Conservation (phyloP, 257 asterid genomes). For the Mentha longifolia region DNA sequence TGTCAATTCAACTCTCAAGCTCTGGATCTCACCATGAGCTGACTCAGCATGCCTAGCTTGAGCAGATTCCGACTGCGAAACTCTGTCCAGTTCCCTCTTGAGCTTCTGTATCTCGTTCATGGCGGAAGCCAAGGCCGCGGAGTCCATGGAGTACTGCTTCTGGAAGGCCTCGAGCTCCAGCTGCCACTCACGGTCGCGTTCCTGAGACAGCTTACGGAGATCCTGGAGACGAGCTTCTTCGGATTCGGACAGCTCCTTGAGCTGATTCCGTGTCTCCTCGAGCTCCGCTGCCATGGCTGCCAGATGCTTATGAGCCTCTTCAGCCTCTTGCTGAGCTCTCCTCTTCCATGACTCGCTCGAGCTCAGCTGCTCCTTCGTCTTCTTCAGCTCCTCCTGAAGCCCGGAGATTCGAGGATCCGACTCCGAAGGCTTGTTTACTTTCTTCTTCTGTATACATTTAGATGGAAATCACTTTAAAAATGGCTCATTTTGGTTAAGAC, state of each 20-base stretch:
- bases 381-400: conserved; percentile 80
- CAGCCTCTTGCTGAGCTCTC: conserved; percentile 66
- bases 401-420: conserved; percentile 63
- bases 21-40: conserved; percentile 63
- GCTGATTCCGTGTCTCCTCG: conserved; percentile 69
- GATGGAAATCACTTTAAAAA: background rate
- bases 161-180: conserved; percentile 82
- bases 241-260: conserved; percentile 65
- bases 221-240: conserved; percentile 81
- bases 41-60: conserved; percentile 75
- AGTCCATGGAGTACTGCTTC: conserved; percentile 74
- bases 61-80: conserved; percentile 68
- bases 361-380: conserved; percentile 65
- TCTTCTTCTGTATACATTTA: conserved; percentile 56
- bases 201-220: conserved; percentile 77
- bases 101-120: conserved; percentile 78
- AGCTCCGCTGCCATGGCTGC: conserved; percentile 60
- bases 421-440: conserved; percentile 50
- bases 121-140: conserved; percentile 71
- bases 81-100: conserved; percentile 59
- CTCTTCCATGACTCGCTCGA: conserved; percentile 70
- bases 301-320: conserved; percentile 69
- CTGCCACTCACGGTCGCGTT: conserved; percentile 79
- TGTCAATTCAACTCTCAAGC: conserved; percentile 61
- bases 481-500: no score